Base-by-base conservation (phyloP, 148 eudicot species). In the Chenopodium suecicum region DNA sequence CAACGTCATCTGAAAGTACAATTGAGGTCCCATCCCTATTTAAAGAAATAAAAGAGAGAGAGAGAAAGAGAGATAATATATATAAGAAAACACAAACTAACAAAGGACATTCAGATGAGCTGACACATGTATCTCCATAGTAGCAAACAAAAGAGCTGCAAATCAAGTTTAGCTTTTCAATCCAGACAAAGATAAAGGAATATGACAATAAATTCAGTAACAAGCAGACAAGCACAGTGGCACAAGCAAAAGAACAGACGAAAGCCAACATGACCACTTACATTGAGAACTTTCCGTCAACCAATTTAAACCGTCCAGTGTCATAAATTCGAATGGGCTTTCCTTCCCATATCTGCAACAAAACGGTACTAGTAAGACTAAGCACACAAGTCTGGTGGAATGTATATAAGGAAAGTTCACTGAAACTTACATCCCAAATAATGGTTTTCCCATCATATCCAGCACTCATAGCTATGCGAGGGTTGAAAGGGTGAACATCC, bases 391-490 rank as follows among this genome's bases (percentile, higher is more conserved):
- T 41, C 34, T 78, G 66, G 29, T n/a, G 75, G 62, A 47, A 37
- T 10, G 13, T 50, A 72, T 41, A 13, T 48, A 72, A 9, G 16
- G 20, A n/a, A 8, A 7, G 56, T 31, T 9, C 25, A 32, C 20
- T 70, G 82, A 74, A 76, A 88, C 99, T 94, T 85, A 96, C 99
- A 89, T 96, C 99, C 99, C 99, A 96, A 70, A 96, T 88, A 70
- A 96, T 92, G 62, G 98, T 96, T 89, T 91, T 96, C 71, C 99
- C 99, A 89, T 96, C 99, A 88, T 96, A 94, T 75, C 99, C 99
- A 86, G 99, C 98, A 87, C 99, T 96, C 99, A 96, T 96, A 66
- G 99, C 99, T 78, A 96, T 94, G 47, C 99, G 92, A 46, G 98
- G 98, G 75, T 96, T 94, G 83, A 92, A 94, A 69, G 99, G 99